A percentile compares a stretch with the other conserved stretches of the same genome.
Conservation (phyloP, 257 asterid genomes). For the Verbascum thapsus region DNA sequence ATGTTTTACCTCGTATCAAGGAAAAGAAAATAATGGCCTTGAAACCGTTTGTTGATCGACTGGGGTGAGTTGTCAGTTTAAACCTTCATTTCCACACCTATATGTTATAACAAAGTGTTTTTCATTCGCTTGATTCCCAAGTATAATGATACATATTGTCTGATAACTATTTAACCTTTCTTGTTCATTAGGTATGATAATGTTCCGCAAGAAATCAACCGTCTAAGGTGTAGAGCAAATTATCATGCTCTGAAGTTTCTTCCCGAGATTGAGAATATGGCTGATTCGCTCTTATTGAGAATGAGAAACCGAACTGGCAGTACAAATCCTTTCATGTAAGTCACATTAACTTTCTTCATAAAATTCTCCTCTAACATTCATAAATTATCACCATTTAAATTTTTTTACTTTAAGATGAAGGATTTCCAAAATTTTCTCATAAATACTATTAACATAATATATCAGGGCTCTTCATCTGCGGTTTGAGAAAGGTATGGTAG, state of each 20-base stretch:
- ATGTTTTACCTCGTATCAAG: conserved; percentile 89
- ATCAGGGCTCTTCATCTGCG: conserved; percentile 99
- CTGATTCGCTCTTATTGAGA: conserved; percentile 88
- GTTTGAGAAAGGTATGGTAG: conserved; percentile 99
- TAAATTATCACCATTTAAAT: too few relatives aligned
- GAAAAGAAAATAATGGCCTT: conserved; percentile 97
- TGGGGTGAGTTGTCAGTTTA: conserved; percentile 72
- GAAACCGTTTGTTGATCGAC: conserved; percentile 97
- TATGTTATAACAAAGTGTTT: not conserved
- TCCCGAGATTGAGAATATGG: conserved; percentile 95
- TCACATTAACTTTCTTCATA: conserved; percentile 21
- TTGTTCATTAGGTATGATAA: conserved; percentile 79
- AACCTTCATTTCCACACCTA: not conserved
- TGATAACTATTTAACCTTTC: conserved; percentile 14
- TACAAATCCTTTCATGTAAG: conserved; percentile 94
- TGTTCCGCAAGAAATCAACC: conserved; percentile 96
- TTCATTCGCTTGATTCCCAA: not conserved
- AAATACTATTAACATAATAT: not conserved
- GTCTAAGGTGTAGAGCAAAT: conserved; percentile 95
- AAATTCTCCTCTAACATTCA: too few relatives aligned
- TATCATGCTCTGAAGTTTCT: conserved; percentile 97
- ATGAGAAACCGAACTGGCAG: conserved; percentile 93
- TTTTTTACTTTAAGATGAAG: too few relatives aligned
- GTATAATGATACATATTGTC: conserved; percentile 1
- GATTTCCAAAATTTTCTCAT: conserved; percentile 13